A percentile compares a stretch with the other conserved stretches of the same genome.
phyloP scores from a whole-genome alignment of 441 rosid species.

The Omphalea diandra region DNA sequence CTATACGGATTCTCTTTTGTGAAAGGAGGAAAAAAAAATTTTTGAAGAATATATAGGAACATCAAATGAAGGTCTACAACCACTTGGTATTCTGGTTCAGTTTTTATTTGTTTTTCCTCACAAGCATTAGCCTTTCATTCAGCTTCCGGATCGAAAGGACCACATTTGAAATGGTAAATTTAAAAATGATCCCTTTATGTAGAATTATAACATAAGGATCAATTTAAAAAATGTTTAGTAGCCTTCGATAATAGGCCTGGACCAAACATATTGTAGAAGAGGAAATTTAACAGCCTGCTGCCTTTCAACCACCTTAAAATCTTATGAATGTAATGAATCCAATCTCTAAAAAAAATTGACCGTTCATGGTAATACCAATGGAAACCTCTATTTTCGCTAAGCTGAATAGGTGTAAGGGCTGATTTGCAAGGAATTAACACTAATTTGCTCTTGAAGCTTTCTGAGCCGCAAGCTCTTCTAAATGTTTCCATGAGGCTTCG shows the following conservation, averaged over 20 bases:
- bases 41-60: background rate
- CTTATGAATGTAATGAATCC: constrained; percentile 18
- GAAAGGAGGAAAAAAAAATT: background rate
- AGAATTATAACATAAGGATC: constrained; percentile 9
- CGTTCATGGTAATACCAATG: constrained; percentile 16
- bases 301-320: constrained; percentile 14
- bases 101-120: background rate
- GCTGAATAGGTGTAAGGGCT: constrained; percentile 24
- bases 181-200: background rate
- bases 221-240: constrained; percentile 18
- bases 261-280: background rate
- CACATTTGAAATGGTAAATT: background rate
- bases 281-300: background rate
- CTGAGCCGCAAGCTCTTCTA: constrained; percentile 62
- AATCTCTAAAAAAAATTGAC: constrained; percentile 22
- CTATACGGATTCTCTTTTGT: background rate
- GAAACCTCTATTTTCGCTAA: constrained; percentile 21
- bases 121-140: background rate
- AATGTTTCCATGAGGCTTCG: constrained; percentile 62
- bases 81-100: background rate
- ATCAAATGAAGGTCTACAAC: background rate
- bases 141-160: background rate
- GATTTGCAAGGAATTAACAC: constrained; percentile 19
- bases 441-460: constrained; percentile 30
- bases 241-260: background rate